Base-by-base conservation (phyloP, 2,329 filamentous ascomycete species). In the Fusarium pseudonygamai region DNA sequence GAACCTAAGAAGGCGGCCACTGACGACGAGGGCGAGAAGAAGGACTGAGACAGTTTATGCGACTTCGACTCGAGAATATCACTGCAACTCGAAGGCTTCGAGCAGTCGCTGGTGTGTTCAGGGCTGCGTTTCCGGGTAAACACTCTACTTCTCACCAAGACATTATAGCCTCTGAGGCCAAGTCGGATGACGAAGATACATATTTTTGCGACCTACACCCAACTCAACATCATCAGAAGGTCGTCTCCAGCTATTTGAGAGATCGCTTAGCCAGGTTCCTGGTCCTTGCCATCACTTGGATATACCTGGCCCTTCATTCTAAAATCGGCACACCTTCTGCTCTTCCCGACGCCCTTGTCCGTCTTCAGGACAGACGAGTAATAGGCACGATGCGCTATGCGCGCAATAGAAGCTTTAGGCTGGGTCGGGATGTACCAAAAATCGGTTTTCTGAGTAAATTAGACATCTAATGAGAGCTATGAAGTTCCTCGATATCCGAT, bases 1-100 rank as follows among this genome's bases (percentile, higher is more conserved):
- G 93, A 95, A 72, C 83, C 84, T 4, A 86, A 86, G 73, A 62
- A 68, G 12, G 73, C 60, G 12, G 43, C 64, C 30, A 28, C 55
- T 28, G 49, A 63, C 5, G 61, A 63, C 20, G 67, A 68, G 26
- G 55, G 66, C 36, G 72, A 75, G 34, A 69, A 73, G 36, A 77
- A 78, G 61, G 72, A 78, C 60, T 79, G 75, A 79, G 47, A 13
- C 37, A 43, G 20, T 39, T 18, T 32, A 16, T 52, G 39, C 39
- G 42, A 55, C 34, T 20, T 22, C 40, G 20, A 26, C 24, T 49
- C 43, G 37, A 32, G 34, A n/a, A 32, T 34, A 36, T 16, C 30
- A 43, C 36, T 36, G 30, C 26, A 34, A 32, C 22, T 39, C 30
- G 28, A n/a, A 50, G 20, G 39, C n/a, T 55, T 36, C 34, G 12